Base-by-base conservation (phyloP, 2,329 filamentous ascomycete genomes). In the Blastomyces parvus region DNA sequence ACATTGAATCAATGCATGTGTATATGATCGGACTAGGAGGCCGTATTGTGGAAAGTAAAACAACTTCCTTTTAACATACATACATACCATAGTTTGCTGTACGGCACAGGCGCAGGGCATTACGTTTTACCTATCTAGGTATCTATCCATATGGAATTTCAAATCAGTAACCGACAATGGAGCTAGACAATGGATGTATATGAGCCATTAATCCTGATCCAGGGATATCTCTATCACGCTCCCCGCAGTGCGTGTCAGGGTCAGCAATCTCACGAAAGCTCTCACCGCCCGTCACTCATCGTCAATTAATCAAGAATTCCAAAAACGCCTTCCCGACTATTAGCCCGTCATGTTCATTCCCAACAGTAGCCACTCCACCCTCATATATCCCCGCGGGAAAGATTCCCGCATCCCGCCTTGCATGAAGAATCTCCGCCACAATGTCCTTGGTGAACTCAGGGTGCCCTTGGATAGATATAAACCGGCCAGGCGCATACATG, bases 401-500 rank as follows among this genome's bases (percentile, higher is more conserved):
- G 27, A 94, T 80, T 0, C 89, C 90, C 58, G 78, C 79, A 36
- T 80, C 78, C 70, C 88, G 84, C 63, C 91, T 82, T 64, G 82
- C 77, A 65, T 83, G 80, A 62, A 93, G 75, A 46, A 95, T 76
- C 73, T 90, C 87, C 22, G 77, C 79, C 69, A 91, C 84, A 67
- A 95, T 91, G 19, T 85, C 82, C 64, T 82, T 80, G 3, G 82
- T 88, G 73, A 93, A 94, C 74, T 96, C 91, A 0, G 91, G 91
- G 74, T 96, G 91, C 6, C 90, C 91, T 78, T 96, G 91, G 1
- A 96, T 84, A 0, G 89, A 87, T 65, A 95, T 86, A 65, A 89
- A 79, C 44, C 82, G 82, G 52, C 82, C 79, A 9, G 86, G 83
- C 25, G 81, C 75, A 72, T 94, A 89, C 83, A 95, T 90, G 65